phyloP scores from a whole-genome alignment of 805 yeast species.

The Saccharomycopsis olivae region DNA sequence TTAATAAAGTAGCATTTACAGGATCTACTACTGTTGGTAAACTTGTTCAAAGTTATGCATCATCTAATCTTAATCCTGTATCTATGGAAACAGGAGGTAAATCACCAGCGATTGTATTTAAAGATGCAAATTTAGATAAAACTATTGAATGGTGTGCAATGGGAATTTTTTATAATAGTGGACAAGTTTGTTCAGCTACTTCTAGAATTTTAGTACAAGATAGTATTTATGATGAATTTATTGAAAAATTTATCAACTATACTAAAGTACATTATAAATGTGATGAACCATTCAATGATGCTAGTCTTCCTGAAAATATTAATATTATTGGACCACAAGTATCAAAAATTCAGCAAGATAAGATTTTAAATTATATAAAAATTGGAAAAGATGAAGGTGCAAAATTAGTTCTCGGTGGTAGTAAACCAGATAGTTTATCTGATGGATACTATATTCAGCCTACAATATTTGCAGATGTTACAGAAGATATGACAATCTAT shows the following conservation, averaged over 20 bases:
- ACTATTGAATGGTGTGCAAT: conserved; percentile 42
- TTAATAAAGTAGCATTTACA: conserved; percentile 44
- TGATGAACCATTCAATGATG: conserved; percentile 35
- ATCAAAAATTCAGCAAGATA: conserved; percentile 38
- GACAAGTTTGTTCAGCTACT: conserved; percentile 58
- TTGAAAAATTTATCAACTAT: conserved; percentile 29
- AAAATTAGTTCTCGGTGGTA: conserved; percentile 36
- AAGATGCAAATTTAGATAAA: conserved; percentile 36
- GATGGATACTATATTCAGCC: conserved; percentile 34
- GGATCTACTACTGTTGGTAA: conserved; percentile 44
- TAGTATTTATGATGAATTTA: conserved; percentile 39
- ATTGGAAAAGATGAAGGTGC: conserved; percentile 47
- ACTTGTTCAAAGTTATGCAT: conserved; percentile 32
- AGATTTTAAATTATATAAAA: conserved; percentile 34
- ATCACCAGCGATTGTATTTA: conserved; percentile 37
- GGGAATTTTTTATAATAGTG: conserved; percentile 51
- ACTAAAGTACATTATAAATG: conserved; percentile 29
- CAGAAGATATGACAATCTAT: conserved; percentile 30
- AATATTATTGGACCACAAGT: conserved; percentile 47
- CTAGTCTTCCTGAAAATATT: conserved; percentile 24
- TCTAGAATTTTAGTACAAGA: conserved; percentile 50
- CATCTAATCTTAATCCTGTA: conserved; percentile 34
- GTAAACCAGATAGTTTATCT: conserved; percentile 20
- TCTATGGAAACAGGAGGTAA: conserved; percentile 46
- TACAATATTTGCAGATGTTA: conserved; percentile 37